phyloP scores from a whole-genome alignment of 139 green algal genomes.

The Edaphochlamys debaryana region DNA sequence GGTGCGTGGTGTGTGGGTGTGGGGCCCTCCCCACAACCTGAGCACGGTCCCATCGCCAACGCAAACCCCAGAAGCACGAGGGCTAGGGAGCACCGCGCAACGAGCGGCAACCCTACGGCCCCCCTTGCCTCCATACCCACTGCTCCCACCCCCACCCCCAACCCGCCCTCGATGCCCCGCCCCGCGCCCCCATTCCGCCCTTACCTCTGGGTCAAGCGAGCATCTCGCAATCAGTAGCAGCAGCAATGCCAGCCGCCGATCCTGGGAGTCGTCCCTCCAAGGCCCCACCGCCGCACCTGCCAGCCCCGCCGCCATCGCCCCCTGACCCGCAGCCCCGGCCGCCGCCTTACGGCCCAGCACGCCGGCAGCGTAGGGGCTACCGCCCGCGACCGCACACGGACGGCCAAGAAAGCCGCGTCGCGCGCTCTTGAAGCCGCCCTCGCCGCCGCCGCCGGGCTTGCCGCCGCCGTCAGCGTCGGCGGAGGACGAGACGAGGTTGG shows the following conservation, averaged over 20 bases:
- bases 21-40: no score
- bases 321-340: background rate
- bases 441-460: background rate
- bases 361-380: no score
- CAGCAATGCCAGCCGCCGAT: conserved; percentile 58
- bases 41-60: no score
- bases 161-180: no score
- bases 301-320: background rate
- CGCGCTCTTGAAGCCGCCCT: conserved; percentile 5
- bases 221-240: conserved; percentile 58
- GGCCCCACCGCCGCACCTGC: conserved; percentile 15
- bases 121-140: no score
- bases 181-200: background rate
- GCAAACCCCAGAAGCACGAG: background rate
- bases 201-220: conserved; percentile 50
- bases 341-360: background rate
- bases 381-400: background rate
- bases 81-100: no score
- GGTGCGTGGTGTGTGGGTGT: no score
- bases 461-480: background rate
- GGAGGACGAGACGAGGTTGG: background rate
- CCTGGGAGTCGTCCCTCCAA: conserved; percentile 38
- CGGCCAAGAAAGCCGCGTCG: conserved; percentile 26
- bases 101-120: no score
- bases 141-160: no score